phyloP scores from a whole-genome alignment of 2,329 filamentous ascomycete genomes.

The Acephala macrosclerotiorum region DNA sequence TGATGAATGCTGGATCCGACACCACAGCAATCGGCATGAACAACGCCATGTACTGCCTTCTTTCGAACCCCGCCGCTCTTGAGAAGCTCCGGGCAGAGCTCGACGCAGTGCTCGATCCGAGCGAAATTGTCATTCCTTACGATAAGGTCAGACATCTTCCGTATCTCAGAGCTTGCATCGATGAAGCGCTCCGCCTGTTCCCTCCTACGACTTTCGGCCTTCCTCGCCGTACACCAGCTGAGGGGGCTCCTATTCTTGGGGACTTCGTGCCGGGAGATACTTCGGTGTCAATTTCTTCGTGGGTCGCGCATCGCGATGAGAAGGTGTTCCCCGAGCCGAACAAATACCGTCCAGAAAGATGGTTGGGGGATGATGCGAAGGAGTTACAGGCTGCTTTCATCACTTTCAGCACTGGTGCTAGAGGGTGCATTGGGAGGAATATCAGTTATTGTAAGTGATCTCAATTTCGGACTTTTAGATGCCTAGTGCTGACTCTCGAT shows the following conservation, averaged over 20 bases:
- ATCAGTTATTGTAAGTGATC: slow-evolving; percentile 44
- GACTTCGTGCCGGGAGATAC: slow-evolving; percentile 54
- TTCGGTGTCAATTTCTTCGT: slow-evolving; percentile 52
- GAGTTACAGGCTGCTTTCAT: slow-evolving; percentile 49
- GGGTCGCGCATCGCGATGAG: slow-evolving; percentile 49
- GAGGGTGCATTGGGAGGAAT: slow-evolving; percentile 51
- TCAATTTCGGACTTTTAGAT: too few relatives aligned
- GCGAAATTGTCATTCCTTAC: slow-evolving; percentile 55
- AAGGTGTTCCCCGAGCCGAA: slow-evolving; percentile 48
- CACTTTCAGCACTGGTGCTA: slow-evolving; percentile 49
- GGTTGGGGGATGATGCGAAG: slow-evolving; percentile 50
- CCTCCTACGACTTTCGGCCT: slow-evolving; percentile 54
- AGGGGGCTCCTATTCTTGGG: slow-evolving; percentile 52
- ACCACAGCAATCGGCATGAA: slow-evolving; percentile 60
- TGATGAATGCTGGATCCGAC: slow-evolving; percentile 57
- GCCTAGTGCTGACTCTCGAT: slow-evolving; percentile 11
- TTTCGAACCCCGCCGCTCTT: slow-evolving; percentile 53
- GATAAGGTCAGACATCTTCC: slow-evolving; percentile 59
- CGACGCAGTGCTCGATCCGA: slow-evolving; percentile 51
- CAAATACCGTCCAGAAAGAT: slow-evolving; percentile 50
- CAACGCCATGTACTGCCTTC: slow-evolving; percentile 60
- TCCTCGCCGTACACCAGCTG: slow-evolving; percentile 52
- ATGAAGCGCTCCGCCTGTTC: slow-evolving; percentile 56
- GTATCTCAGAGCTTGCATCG: slow-evolving; percentile 59
- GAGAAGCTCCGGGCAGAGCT: slow-evolving; percentile 53